Percentiles rank a stretch among this genome's conserved stretches.
These are phyloP conservation scores for Cytospora paraplurivora DNA, from an alignment of 2,329 filamentous ascomycete species.

Conservation along the genomic window DNA sequence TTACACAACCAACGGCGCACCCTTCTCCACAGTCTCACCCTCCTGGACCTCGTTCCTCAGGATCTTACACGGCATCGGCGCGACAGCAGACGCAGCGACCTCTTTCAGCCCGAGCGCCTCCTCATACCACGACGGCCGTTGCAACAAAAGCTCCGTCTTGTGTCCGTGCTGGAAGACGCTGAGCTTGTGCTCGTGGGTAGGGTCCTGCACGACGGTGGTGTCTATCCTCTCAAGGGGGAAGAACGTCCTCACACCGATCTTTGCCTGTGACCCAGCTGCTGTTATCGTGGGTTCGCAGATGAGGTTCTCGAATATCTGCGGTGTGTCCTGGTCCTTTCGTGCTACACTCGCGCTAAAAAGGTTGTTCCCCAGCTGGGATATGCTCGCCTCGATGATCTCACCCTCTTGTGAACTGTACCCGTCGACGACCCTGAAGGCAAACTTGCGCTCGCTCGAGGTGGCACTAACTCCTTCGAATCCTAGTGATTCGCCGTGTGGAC, in stretches of 20 bases:
- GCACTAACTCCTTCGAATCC: constrained; percentile 53
- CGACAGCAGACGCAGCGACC: constrained; percentile 76
- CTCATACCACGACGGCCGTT: constrained; percentile 76
- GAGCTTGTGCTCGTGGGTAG: constrained; percentile 56
- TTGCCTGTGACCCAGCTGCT: constrained; percentile 34
- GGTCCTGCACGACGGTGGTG: constrained; percentile 71
- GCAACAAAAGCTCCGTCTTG: constrained; percentile 60
- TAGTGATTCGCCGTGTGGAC: constrained; percentile 53
- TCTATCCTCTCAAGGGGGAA: constrained; percentile 80
- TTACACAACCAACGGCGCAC: constrained; percentile 81
- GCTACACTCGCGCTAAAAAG: constrained; percentile 51
- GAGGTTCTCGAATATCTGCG: constrained; percentile 49
- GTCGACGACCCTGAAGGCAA: constrained; percentile 61
- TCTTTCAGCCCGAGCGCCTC: constrained; percentile 86
- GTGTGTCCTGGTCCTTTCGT: constrained; percentile 44
- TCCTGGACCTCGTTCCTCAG: constrained; percentile 84
- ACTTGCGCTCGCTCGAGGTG: constrained; percentile 48
- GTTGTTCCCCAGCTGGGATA: constrained; percentile 51
- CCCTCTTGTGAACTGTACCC: constrained; percentile 64
- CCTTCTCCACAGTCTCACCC: constrained; percentile 81
- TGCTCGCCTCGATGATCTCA: constrained; percentile 57
- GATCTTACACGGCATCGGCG: constrained; percentile 98
- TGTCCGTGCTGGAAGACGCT: constrained; percentile 74
- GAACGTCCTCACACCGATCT: constrained; percentile 64
- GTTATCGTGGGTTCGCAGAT: constrained; percentile 43